Conservation (phyloP, 441 rosid genomes). For the Cnidoscolus chayamansa region DNA sequence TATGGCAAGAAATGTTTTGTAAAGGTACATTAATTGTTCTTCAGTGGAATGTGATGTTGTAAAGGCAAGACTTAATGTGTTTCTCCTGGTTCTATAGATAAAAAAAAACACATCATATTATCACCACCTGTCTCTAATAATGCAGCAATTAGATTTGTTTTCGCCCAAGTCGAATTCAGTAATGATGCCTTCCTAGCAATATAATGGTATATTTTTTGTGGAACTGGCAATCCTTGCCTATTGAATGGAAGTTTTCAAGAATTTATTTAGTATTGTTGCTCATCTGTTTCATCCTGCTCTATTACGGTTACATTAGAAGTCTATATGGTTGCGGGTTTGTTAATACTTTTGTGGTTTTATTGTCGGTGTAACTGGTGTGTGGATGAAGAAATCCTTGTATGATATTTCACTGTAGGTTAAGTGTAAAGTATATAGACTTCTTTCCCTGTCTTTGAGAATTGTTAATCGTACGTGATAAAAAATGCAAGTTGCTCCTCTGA, state of each 20-base stretch:
- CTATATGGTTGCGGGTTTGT: neutral
- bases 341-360: neutral
- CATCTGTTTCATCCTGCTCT: neutral
- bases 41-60: constrained; percentile 31
- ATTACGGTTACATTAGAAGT: neutral
- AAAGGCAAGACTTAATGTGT: constrained; percentile 32
- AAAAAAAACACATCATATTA: constrained; percentile 22
- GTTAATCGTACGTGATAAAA: neutral
- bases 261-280: neutral
- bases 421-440: neutral
- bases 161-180: neutral
- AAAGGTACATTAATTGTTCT: constrained; percentile 25
- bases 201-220: neutral
- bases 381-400: neutral
- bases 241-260: constrained; percentile 1
- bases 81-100: constrained; percentile 35
- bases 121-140: constrained; percentile 23
- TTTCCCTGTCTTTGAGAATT: neutral
- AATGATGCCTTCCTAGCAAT: neutral
- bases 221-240: neutral
- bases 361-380: neutral
- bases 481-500: neutral
- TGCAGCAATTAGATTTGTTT: constrained; percentile 15
- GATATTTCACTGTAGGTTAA: neutral
- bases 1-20: constrained; percentile 33